Base-by-base conservation (phyloP, 176 grass and related monocot species). In the Cenchrus purpureus region DNA sequence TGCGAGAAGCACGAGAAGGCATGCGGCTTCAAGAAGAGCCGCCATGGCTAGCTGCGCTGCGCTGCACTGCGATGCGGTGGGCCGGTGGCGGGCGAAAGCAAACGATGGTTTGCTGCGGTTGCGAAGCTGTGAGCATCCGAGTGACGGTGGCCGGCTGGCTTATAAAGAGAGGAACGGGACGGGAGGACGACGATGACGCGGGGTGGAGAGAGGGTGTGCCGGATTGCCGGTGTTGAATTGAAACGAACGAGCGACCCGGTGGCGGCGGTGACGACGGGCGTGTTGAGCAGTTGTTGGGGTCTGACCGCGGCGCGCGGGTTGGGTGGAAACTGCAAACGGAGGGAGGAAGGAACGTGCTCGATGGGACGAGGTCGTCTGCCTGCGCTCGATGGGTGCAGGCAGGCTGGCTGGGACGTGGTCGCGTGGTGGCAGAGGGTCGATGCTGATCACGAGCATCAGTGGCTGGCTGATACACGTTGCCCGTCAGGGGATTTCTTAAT, bases 251-350 rank as follows among this genome's bases (percentile, higher is more conserved):
- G 37, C n/a, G 5, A 22, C n/a, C 20, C 46, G 11, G 42, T 40
- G 37, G 37, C 37, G 37, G 37, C 37, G 19, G 31, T 32, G 31
- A 79, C 16, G 44, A 13, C 53, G 17, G 56, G 1, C 74, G 74
- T 59, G 83, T 62, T 59, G 57, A 59, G 46, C 32, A 73, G 68
- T 83, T 83, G 86, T 83, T 83, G 86, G 32, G 46, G 15, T 76
- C 77, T 55, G 86, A 78, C 86, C 63, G 44, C 12, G 85, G 59
- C 55, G 59, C 55, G 56, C 56, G 56, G 56, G 7, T 20, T 40
- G 37, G 37, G 37, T 40, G 37, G 54, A 4, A 6, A 15, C 15
- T 16, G 55, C 4, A 56, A 56, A 56, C 16, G 54, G 50, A 52
- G 15, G 8, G 54, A 12, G 13, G 25, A 2, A 78, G 17, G 12